Evolutionary conservation across 306 rosid species (phyloP).

Genomic region (Comarum palustre): DNA sequence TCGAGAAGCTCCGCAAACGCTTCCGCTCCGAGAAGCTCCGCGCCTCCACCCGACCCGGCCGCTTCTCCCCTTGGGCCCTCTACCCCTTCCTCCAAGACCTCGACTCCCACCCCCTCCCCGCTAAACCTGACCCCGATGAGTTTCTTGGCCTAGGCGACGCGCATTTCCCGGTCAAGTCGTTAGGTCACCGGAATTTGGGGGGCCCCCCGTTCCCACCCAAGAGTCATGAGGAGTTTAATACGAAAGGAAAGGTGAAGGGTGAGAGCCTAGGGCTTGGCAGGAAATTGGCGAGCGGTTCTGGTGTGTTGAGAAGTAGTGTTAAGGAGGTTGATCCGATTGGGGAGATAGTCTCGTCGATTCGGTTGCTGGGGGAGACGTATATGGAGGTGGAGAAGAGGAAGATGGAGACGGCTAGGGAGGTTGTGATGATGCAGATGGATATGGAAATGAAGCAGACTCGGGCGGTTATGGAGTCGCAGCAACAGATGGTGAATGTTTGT

Average conservation of each 20-base stretch:
- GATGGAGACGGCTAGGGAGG: constrained; percentile 85
- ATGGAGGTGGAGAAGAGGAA: constrained; percentile 74
- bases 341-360: constrained; percentile 59
- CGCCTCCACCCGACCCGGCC: constrained; percentile 37
- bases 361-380: constrained; percentile 62
- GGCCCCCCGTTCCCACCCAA: no score
- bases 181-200: constrained; percentile 10
- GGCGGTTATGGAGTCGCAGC: constrained; percentile 69
- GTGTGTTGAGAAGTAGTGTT: not conserved
- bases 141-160: not conserved
- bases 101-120: not conserved
- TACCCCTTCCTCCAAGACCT: constrained; percentile 58
- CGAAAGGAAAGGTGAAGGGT: not conserved
- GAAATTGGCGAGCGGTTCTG: constrained; percentile 18
- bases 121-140: not conserved
- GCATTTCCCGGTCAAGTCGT: constrained; percentile 9
- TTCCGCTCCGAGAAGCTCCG: constrained; percentile 69
- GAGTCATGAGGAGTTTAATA: not conserved
- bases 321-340: constrained; percentile 47
- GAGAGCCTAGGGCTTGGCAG: not conserved
- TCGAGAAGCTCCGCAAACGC: constrained; percentile 76
- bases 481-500: constrained; percentile 58
- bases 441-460: constrained; percentile 78
- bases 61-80: constrained; percentile 53
- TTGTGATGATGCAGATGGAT: constrained; percentile 67